Percentiles rank a stretch among this genome's conserved stretches.
Evolutionary conservation across 202 grass and related monocot genomes (phyloP).

Genomic region (Brachypodium distachyon): DNA sequence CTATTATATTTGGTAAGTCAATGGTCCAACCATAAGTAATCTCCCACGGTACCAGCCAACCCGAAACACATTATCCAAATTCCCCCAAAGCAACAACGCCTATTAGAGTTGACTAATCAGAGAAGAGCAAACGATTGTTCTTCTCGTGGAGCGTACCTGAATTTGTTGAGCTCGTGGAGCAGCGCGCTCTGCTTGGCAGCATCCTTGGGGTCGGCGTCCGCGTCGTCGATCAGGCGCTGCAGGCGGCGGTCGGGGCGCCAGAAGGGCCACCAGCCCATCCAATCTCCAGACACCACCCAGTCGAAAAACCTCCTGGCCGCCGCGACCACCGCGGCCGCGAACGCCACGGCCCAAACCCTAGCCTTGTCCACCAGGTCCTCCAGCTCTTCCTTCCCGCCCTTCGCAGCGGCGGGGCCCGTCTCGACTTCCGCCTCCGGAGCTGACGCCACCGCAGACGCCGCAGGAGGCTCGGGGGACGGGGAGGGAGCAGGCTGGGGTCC

Average conservation of each 20-base stretch:
- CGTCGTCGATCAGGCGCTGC: conserved; percentile 66
- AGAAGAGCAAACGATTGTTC: neutral
- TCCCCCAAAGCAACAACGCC: neutral
- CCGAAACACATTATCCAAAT: conserved; percentile 12
- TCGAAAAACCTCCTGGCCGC: conserved; percentile 37
- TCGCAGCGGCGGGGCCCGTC: neutral
- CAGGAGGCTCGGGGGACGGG: neutral
- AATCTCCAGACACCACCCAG: conserved; percentile 48
- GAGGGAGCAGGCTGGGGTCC: conserved; percentile 21
- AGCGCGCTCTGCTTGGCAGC: conserved; percentile 65
- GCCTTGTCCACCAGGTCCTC: conserved; percentile 36
- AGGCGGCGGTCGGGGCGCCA: conserved; percentile 59
- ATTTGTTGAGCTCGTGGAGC: conserved; percentile 87
- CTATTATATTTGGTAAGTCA: neutral
- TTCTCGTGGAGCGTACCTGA: conserved; percentile 33
- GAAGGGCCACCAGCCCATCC: conserved; percentile 90
- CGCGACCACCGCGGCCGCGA: conserved; percentile 34
- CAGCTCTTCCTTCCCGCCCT: conserved; percentile 31
- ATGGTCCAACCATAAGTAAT: neutral
- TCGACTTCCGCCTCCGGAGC: neutral
- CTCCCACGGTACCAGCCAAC: neutral
- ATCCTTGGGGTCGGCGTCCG: conserved; percentile 83
- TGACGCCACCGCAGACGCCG: neutral
- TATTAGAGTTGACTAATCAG: neutral
- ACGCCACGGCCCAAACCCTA: conserved; percentile 34